A percentile compares a stretch with the other conserved stretches of the same genome.
These are phyloP conservation scores for Cucumis melo DNA, from an alignment of 306 rosid species.

Conservation along the genomic window DNA sequence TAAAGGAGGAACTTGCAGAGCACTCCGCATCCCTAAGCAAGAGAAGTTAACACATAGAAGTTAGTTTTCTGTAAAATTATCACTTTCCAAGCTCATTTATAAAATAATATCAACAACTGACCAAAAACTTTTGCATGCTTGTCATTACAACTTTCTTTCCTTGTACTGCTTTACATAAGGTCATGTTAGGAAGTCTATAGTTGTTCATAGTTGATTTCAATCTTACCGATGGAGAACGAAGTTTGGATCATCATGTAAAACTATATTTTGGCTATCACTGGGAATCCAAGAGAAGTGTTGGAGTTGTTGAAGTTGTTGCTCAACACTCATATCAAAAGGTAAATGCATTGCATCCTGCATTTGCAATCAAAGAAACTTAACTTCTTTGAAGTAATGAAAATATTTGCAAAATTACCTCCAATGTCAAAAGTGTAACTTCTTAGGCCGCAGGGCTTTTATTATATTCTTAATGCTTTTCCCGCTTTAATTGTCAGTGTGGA, in stretches of 20 bases:
- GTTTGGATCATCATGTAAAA: slow-evolving; percentile 52
- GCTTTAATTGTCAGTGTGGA: background rate
- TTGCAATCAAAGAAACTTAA: slow-evolving; percentile 27
- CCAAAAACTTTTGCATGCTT: background rate
- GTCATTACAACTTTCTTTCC: background rate
- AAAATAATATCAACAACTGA: background rate
- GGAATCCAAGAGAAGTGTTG: slow-evolving; percentile 62
- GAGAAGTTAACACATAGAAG: background rate
- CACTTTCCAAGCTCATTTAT: background rate
- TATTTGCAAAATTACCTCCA: background rate
- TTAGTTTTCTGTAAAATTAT: background rate
- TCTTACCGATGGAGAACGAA: slow-evolving; percentile 55
- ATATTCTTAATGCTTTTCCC: background rate
- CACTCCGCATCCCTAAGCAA: slow-evolving; percentile 60
- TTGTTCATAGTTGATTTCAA: background rate
- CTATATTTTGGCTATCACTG: slow-evolving; percentile 31
- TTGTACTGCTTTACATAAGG: background rate
- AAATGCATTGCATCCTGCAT: slow-evolving; percentile 54
- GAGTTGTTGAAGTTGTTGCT: slow-evolving; percentile 68
- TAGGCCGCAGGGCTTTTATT: background rate
- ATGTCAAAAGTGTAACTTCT: background rate
- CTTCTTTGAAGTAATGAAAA: background rate
- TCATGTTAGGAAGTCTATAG: background rate
- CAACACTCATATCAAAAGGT: slow-evolving; percentile 52
- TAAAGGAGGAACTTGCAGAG: slow-evolving; percentile 43